Base-by-base conservation (phyloP, 805 yeast species). In the Priceomyces melissophilus region DNA sequence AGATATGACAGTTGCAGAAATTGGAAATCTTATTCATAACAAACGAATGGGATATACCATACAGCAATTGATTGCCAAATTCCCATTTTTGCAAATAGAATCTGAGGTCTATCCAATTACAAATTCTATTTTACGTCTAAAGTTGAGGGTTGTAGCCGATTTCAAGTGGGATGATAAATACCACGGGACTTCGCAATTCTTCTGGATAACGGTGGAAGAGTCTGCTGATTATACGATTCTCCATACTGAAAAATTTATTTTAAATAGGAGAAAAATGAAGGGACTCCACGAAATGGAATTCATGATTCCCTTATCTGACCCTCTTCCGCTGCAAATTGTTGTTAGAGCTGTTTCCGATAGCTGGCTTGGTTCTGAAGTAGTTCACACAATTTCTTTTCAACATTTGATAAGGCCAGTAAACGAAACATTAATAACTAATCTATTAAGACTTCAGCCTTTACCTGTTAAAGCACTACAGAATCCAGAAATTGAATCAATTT, bases 181-280 rank as follows among this genome's bases (percentile, higher is more conserved):
- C 40, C 98, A 93, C 61, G 96, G 96, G 0, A 78, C 75, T 47
- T 84, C 86, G 1, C 95, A 89, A 58, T 75, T 82, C 49, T 93
- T 89, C 54, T 93, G 99, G 99, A 74, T 93, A 3, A 75, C 91
- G 47, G 95, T 91, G 4, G 98, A 90, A 58, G 95, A 87, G 48
- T 79, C 91, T 3, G 87, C 84, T 41, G 76, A 78, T 38, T 76
- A 86, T 0, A 75, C 75, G 43, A 79, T 93, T 27, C 61, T 90
- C 10, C 96, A 93, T 55, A 83, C 81, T 43, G 96, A 93, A 47
- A 87, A 82, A 57, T 76, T 89, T 47, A 77, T 89, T 16, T 58
- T 93, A 37, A 79, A 78, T 45, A 78, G 72, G 46, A 77, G 72
- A 36, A 82, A 79, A 45, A 56, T 81, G 56, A 66, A 65, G 4